Base-by-base conservation (phyloP, 2,329 filamentous ascomycete genomes). In the Aspergillus sp. region DNA sequence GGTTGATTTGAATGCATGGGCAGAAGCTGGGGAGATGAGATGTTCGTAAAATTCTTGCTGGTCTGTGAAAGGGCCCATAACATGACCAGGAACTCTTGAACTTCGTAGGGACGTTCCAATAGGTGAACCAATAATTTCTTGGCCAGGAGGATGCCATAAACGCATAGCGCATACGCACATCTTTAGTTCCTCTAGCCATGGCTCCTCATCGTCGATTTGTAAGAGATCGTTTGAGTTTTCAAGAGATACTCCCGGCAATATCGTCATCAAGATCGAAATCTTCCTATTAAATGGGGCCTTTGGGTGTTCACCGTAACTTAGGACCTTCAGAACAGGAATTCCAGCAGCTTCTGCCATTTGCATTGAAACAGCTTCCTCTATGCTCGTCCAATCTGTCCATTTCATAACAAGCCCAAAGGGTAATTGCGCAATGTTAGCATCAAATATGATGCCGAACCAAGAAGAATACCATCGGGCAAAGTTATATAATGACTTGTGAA, bases 231-330 rank as follows among this genome's bases (percentile, higher is more conserved):
- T 52, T 3, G 53, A 54, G 43, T 67, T 62, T 12, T 54, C 58
- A 28, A 70, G 50, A 7, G 57, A 43, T 5, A 55, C 45, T 4
- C 68, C 65, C 12, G 64, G 67, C 42, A 69, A 47, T 28, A 67
- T 60, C n/a, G 67, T 71, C 66, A 73, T 71, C 27, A 70, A 44
- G 35, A 69, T 68, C n/a, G 66, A 68, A 42, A 68, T 46, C 8
- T 43, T 50, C 29, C 57, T 43, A 29, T 57, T 55, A 19, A 34
- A 47, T 5, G 48, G 47, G 5, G 26, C 39, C 40, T 50, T 29
- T 4, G 52, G 56, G 42, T 70, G 62, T 40, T 67, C 63, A 4
- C 65, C 62, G 34, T 55, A 67, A 45, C 48, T 54, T 26, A 70
- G 27, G 3, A 68, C 59, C 49, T 52, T 66, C 0, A 64, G 62